Evolutionary conservation across 2,329 filamentous ascomycete species (phyloP).

Genomic region (Graphium sp.): DNA sequence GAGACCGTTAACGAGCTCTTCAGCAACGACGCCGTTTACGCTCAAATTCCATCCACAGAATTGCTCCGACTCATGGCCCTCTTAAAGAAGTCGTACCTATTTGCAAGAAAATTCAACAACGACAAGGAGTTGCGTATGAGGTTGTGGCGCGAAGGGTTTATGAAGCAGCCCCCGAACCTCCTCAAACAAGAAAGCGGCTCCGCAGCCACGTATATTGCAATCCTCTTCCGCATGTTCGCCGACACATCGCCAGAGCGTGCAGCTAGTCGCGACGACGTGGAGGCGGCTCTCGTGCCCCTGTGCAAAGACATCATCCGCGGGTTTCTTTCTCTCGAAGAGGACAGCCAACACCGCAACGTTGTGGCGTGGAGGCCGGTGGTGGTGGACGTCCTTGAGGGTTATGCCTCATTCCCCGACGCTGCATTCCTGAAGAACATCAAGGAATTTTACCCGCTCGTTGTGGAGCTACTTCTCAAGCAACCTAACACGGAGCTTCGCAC

Average conservation of each 20-base stretch:
- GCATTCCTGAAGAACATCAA: constrained; percentile 68
- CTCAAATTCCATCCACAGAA: constrained; percentile 78
- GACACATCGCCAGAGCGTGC: constrained; percentile 73
- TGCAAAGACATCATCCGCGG: constrained; percentile 86
- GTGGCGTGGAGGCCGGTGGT: constrained; percentile 95
- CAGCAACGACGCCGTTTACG: constrained; percentile 89
- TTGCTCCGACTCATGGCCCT: constrained; percentile 84
- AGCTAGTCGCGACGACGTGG: constrained; percentile 65
- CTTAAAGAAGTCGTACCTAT: constrained; percentile 90
- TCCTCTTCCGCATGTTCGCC: constrained; percentile 93
- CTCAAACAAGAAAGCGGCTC: constrained; percentile 92
- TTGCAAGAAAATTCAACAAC: constrained; percentile 93
- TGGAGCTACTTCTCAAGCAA: constrained; percentile 72
- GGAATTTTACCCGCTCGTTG: constrained; percentile 71
- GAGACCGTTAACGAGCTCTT: constrained; percentile 98
- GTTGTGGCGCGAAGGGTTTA: constrained; percentile 94
- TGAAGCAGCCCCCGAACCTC: constrained; percentile 96
- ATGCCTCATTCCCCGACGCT: constrained; percentile 62
- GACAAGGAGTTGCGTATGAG: constrained; percentile 91
- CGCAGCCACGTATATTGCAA: constrained; percentile 87
- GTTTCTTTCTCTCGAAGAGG: constrained; percentile 78
- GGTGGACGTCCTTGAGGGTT: constrained; percentile 90
- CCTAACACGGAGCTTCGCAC: constrained; percentile 63
- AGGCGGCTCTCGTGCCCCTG: constrained; percentile 80
- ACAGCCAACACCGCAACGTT: constrained; percentile 93